A percentile compares a stretch with the other conserved stretches of the same genome.
Evolutionary conservation across 2,329 filamentous ascomycete species (phyloP).

Genomic region (Sordariomycetes sp.): DNA sequence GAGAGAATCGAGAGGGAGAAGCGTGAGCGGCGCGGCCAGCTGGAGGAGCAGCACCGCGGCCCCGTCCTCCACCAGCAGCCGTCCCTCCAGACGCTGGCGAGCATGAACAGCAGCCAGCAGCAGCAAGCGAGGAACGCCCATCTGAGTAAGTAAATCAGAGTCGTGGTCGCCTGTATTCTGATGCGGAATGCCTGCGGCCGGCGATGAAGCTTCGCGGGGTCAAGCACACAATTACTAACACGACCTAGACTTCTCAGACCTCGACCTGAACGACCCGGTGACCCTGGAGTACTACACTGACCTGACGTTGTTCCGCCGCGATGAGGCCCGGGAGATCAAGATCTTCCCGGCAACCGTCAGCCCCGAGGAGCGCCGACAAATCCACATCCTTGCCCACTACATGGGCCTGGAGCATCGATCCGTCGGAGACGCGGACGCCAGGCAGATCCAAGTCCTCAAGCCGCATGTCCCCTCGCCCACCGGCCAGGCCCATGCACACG

Average conservation of each 20-base stretch:
- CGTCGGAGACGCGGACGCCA: slow-evolving; percentile 74
- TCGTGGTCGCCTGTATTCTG: no score
- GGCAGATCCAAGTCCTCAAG: slow-evolving; percentile 85
- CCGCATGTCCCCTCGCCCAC: slow-evolving; percentile 41
- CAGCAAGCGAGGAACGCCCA: slow-evolving; percentile 27
- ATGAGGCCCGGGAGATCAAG: slow-evolving; percentile 64
- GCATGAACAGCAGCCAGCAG: slow-evolving; percentile 51
- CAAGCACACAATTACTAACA: not conserved
- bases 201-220: no score
- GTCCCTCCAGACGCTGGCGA: slow-evolving; percentile 72
- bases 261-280: slow-evolving; percentile 85
- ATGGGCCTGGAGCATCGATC: slow-evolving; percentile 89
- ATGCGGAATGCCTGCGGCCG: no score
- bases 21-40: slow-evolving; percentile 85
- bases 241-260: slow-evolving; percentile 35
- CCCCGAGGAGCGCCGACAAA: slow-evolving; percentile 75
- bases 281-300: slow-evolving; percentile 86
- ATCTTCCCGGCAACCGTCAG: slow-evolving; percentile 75
- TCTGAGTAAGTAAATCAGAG: slow-evolving; percentile 26
- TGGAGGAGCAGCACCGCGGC: slow-evolving; percentile 90
- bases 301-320: slow-evolving; percentile 79
- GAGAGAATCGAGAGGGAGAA: slow-evolving; percentile 97
- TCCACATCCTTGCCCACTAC: slow-evolving; percentile 91
- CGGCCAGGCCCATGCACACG: slow-evolving; percentile 47
- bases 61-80: slow-evolving; percentile 70